Conservation (phyloP, 306 rosid genomes). For the Argentina anserina region DNA sequence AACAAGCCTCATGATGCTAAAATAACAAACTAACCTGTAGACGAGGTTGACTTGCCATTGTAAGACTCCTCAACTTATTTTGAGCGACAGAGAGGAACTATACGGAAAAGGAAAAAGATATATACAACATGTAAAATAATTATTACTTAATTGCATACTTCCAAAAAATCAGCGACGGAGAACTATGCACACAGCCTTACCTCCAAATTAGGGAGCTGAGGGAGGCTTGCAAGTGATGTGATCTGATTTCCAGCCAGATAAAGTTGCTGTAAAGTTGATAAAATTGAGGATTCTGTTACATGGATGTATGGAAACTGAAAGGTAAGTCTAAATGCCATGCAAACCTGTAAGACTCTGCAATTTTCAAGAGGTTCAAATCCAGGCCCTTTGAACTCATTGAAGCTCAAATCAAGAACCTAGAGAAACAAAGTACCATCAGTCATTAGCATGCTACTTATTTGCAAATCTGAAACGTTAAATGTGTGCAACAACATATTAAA, state of each 20-base stretch:
- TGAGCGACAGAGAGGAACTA: conserved; percentile 99
- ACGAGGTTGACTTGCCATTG: conserved; percentile 99
- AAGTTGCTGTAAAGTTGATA: conserved; percentile 62
- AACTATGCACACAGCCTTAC: conserved; percentile 39
- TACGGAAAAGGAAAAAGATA: conserved; percentile 8
- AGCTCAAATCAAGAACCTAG: conserved; percentile 98
- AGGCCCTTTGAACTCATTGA: conserved; percentile 96
- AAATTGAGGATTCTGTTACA: conserved; percentile 12
- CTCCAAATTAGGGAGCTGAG: conserved; percentile 97
- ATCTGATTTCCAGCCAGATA: conserved; percentile 99
- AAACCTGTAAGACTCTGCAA: conserved; percentile 91
- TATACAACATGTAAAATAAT: neutral
- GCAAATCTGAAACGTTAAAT: conserved; percentile 18
- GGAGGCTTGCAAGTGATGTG: conserved; percentile 92
- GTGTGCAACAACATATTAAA: conserved; percentile 1
- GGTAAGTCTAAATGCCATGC: conserved; percentile 14
- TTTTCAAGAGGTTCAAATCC: conserved; percentile 97
- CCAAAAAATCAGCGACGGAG: conserved; percentile 13
- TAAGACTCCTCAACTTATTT: conserved; percentile 85
- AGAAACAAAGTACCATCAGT: conserved; percentile 21
- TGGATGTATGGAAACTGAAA: conserved; percentile 18
- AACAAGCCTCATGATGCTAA: conserved; percentile 10
- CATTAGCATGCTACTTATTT: conserved; percentile 23
- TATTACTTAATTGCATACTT: conserved; percentile 17
- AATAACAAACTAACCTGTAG: conserved; percentile 68